phyloP scores from a whole-genome alignment of 1,139 yeast species.

The Torulaspora pretoriensis region DNA sequence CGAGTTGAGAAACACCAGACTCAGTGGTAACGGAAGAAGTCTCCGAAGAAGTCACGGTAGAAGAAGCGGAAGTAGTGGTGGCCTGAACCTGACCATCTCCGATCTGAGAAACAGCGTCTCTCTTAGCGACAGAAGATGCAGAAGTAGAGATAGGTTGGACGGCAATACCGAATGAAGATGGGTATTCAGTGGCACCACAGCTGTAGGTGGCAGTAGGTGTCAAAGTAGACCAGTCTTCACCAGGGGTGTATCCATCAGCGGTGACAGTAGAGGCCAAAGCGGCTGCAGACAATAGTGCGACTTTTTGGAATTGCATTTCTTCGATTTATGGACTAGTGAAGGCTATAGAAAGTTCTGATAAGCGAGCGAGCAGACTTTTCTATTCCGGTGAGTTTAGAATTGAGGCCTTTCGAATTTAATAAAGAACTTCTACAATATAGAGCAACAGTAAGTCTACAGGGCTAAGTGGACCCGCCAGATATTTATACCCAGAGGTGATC shows the following conservation, averaged over 20 bases:
- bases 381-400: background rate
- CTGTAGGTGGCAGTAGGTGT: constrained; percentile 38
- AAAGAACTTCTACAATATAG: background rate
- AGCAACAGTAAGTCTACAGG: background rate
- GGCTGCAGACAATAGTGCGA: constrained; percentile 29
- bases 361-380: constrained; percentile 6
- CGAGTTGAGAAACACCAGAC: constrained; percentile 43
- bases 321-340: constrained; percentile 1
- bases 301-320: constrained; percentile 33
- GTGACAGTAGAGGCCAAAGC: constrained; percentile 29
- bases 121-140: constrained; percentile 19
- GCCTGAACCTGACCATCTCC: constrained; percentile 19
- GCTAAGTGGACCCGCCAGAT: background rate
- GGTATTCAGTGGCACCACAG: constrained; percentile 43
- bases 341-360: constrained; percentile 2
- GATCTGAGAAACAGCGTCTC: constrained; percentile 23
- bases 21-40: constrained; percentile 15
- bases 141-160: constrained; percentile 23
- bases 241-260: constrained; percentile 35
- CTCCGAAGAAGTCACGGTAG: constrained; percentile 17
- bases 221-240: constrained; percentile 39
- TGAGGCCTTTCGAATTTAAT: background rate
- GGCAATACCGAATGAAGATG: constrained; percentile 46
- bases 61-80: constrained; percentile 19
- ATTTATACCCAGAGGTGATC: background rate